A percentile compares a stretch with the other conserved stretches of the same genome.
These are phyloP conservation scores for Suhomyces pyralidae DNA, from an alignment of 805 yeast species.

Conservation along the genomic window DNA sequence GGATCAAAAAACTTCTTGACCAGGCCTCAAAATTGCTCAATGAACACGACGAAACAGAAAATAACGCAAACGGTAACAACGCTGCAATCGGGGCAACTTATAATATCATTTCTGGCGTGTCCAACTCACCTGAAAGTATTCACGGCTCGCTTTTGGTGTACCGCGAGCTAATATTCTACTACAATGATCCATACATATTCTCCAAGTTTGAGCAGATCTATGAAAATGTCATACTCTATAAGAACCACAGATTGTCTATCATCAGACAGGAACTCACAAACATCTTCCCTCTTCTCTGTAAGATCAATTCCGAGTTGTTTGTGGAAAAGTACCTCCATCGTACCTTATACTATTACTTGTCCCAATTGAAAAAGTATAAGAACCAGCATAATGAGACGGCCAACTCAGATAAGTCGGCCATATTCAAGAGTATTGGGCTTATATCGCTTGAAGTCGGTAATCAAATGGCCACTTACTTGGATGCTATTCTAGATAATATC, in stretches of 20 bases:
- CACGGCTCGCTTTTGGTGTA: slow-evolving; percentile 86
- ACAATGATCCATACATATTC: slow-evolving; percentile 69
- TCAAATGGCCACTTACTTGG: slow-evolving; percentile 82
- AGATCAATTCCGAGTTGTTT: slow-evolving; percentile 70
- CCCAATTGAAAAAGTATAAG: slow-evolving; percentile 70
- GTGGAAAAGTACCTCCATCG: slow-evolving; percentile 78
- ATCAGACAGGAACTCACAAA: slow-evolving; percentile 83
- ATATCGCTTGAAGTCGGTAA: slow-evolving; percentile 77
- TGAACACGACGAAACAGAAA: slow-evolving; percentile 17
- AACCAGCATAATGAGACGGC: slow-evolving; percentile 36
- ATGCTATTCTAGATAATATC: slow-evolving; percentile 79
- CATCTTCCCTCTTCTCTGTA: slow-evolving; percentile 79
- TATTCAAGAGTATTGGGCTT: slow-evolving; percentile 78
- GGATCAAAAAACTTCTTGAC: slow-evolving; percentile 70
- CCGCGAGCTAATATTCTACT: slow-evolving; percentile 64
- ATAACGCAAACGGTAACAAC: slow-evolving; percentile 7
- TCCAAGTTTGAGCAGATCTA: slow-evolving; percentile 74
- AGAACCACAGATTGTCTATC: slow-evolving; percentile 71
- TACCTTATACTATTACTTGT: slow-evolving; percentile 70
- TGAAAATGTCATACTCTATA: slow-evolving; percentile 67
- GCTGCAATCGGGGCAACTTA: slow-evolving; percentile 15
- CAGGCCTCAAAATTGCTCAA: slow-evolving; percentile 64
- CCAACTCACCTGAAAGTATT: slow-evolving; percentile 56
- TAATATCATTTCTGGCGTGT: slow-evolving; percentile 18
- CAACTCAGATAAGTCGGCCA: slow-evolving; percentile 64